phyloP scores from a whole-genome alignment of 768 basidiomycete species.

The Fibroporia radiculosa region DNA sequence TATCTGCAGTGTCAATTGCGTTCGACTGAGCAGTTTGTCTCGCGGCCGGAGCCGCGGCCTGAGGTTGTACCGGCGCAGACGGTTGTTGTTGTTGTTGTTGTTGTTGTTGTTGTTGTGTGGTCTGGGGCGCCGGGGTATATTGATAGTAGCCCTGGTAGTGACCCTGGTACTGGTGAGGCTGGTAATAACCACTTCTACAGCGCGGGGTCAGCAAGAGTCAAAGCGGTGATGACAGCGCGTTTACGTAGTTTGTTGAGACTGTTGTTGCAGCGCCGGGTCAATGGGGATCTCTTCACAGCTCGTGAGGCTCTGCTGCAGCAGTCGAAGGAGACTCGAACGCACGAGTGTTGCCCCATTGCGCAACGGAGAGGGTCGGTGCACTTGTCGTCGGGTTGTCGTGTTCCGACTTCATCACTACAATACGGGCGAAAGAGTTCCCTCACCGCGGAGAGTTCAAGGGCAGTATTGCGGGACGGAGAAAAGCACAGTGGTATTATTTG shows the following conservation, averaged over 20 bases:
- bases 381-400: slow-evolving; percentile 22
- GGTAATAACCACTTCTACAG: slow-evolving; percentile 22
- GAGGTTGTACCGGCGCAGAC: slow-evolving; percentile 4
- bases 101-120: slow-evolving; percentile 19
- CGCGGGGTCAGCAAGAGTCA: background rate
- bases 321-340: slow-evolving; percentile 8
- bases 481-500: too few relatives aligned
- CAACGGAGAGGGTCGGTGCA: slow-evolving; percentile 27
- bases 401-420: slow-evolving; percentile 37
- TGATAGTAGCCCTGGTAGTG: slow-evolving; percentile 33
- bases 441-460: too few relatives aligned
- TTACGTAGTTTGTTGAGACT: slow-evolving; percentile 33
- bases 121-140: slow-evolving; percentile 35
- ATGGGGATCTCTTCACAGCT: slow-evolving; percentile 48
- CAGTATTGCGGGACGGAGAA: too few relatives aligned
- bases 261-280: slow-evolving; percentile 62
- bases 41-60: slow-evolving; percentile 8
- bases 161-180: slow-evolving; percentile 37
- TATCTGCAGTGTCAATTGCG: slow-evolving; percentile 49
- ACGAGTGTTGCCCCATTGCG: slow-evolving; percentile 35
- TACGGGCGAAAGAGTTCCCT: too few relatives aligned
- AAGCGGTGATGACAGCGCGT: background rate
- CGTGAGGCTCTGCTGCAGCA: slow-evolving; percentile 2
- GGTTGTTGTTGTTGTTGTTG: slow-evolving; percentile 17
- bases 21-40: slow-evolving; percentile 9